phyloP scores from a whole-genome alignment of 139 green algal genomes.

The Microglena sp. region DNA sequence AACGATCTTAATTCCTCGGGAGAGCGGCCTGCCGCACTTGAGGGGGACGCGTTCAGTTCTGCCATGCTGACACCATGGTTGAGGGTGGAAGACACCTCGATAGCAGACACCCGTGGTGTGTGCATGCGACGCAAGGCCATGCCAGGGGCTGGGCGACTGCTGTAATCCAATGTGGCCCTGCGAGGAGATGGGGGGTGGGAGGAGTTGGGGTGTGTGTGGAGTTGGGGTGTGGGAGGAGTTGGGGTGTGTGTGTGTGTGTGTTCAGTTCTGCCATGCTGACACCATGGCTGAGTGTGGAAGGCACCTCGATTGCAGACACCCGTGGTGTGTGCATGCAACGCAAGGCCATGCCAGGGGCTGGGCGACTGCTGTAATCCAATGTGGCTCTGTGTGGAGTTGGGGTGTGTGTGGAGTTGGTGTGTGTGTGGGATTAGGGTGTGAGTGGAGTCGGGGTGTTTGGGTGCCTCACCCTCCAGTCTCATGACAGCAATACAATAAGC shows the following conservation, averaged over 20 bases:
- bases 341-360: not conserved
- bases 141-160: not conserved
- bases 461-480: no score
- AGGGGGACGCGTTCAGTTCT: not conserved
- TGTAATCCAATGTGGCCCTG: not conserved
- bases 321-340: no score
- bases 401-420: not conserved
- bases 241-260: constrained; percentile 3
- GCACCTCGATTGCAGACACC: no score
- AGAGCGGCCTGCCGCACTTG: not conserved
- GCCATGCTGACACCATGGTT: not conserved
- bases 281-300: constrained; percentile 9
- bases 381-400: not conserved
- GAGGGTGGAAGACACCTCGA: no score
- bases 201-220: constrained; percentile 2
- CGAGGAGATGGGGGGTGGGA: not conserved
- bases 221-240: not conserved
- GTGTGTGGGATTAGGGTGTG: not conserved
- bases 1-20: constrained; percentile 5
- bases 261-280: not conserved
- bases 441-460: no score
- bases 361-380: not conserved
- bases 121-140: not conserved
- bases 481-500: no score
- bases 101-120: no score